Conservation (phyloP, 768 basidiomycete genomes). For the Dictyophora rubrovolvata region DNA sequence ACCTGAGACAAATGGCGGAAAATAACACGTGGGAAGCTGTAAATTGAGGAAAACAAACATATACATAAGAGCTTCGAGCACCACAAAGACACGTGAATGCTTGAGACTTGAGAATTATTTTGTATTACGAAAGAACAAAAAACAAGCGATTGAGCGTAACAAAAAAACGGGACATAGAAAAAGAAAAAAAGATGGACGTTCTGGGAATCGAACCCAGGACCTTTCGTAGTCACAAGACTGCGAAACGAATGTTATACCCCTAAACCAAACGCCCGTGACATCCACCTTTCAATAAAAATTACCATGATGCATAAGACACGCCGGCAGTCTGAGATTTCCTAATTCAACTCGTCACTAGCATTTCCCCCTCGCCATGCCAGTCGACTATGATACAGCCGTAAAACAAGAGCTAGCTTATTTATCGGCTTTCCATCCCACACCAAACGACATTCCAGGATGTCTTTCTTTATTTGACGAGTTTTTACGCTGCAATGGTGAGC, state of each 20-base stretch:
- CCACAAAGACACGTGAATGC: too few relatives aligned
- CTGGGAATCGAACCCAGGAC: conserved; percentile 12
- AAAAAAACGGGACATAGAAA: neutral
- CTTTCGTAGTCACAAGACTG: conserved; percentile 7
- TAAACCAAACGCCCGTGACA: conserved; percentile 8
- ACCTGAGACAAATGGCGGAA: too few relatives aligned
- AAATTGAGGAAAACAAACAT: too few relatives aligned
- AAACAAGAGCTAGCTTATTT: conserved; percentile 63
- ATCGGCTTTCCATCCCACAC: conserved; percentile 54
- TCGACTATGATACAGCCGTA: conserved; percentile 44
- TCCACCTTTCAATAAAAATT: neutral
- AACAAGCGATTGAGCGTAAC: neutral
- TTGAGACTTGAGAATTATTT: too few relatives aligned
- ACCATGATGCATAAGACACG: neutral
- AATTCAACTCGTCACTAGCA: neutral
- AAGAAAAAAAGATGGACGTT: conserved; percentile 8
- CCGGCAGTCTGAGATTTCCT: too few relatives aligned
- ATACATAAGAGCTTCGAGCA: too few relatives aligned
- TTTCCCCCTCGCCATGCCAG: neutral
- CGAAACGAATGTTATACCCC: conserved; percentile 11
- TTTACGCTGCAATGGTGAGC: conserved; percentile 56
- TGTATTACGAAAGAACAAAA: neutral
- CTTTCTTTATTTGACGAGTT: conserved; percentile 65
- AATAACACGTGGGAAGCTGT: too few relatives aligned
- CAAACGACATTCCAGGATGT: conserved; percentile 76